Evolutionary conservation across 208 protist genomes (phyloP).

Genomic region (Acanthamoeba lenticulata): DNA sequence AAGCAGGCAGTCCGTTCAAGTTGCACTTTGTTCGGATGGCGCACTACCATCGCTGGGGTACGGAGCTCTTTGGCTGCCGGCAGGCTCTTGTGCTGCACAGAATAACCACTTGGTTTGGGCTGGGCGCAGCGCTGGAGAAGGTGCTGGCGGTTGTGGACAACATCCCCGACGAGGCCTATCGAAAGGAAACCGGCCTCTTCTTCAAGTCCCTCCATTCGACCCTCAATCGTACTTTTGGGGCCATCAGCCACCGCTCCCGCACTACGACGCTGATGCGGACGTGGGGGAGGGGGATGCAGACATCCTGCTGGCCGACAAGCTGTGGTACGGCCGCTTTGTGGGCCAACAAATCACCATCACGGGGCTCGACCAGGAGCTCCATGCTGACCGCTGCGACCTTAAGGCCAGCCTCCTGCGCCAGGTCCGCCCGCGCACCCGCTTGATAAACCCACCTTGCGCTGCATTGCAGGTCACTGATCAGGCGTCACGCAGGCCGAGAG

Average conservation of each 20-base stretch:
- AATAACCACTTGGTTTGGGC: background rate
- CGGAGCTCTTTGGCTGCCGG: background rate
- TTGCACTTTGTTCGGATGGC: background rate
- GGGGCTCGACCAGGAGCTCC: background rate
- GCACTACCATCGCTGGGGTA: constrained; percentile 18
- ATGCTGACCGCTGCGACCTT: background rate
- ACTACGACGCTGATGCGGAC: background rate
- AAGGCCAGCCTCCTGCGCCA: background rate
- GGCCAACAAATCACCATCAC: background rate
- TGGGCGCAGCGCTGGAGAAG: background rate
- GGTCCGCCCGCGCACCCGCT: too few relatives aligned
- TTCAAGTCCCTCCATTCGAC: background rate
- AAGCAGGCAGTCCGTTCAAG: too few relatives aligned
- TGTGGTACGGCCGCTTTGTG: constrained; percentile 39
- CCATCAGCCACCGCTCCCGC: background rate
- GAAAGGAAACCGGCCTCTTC: background rate
- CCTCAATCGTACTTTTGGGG: background rate
- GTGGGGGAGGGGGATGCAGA: background rate
- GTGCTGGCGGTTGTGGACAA: background rate
- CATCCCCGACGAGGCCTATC: background rate
- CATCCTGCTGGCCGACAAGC: background rate
- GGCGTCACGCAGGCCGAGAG: background rate
- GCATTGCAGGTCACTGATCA: too few relatives aligned
- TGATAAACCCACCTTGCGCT: too few relatives aligned
- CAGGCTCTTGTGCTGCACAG: background rate